phyloP scores from a whole-genome alignment of 1,139 yeast genomes.

The Sporopachydermia cereana region DNA sequence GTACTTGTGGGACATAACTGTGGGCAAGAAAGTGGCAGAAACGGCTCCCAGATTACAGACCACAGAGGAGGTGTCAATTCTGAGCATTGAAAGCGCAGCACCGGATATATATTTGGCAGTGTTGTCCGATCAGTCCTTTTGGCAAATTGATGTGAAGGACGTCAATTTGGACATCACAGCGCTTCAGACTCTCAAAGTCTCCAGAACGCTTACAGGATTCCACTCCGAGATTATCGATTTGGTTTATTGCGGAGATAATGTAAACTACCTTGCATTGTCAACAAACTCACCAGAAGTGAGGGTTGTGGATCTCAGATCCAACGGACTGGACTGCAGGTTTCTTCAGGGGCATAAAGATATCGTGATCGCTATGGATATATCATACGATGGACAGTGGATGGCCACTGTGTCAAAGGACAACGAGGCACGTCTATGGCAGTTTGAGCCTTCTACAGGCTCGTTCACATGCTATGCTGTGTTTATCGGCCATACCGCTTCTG shows the following conservation, averaged over 20 bases:
- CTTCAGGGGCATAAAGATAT: constrained; percentile 80
- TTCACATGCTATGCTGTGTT: constrained; percentile 52
- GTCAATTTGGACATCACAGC: constrained; percentile 18
- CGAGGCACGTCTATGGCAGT: constrained; percentile 75
- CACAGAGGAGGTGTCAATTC: constrained; percentile 57
- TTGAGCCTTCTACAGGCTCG: constrained; percentile 24
- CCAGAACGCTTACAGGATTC: constrained; percentile 70
- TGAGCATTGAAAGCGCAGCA: constrained; percentile 22
- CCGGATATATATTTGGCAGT: constrained; percentile 30
- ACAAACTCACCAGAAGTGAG: constrained; percentile 91
- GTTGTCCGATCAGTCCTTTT: constrained; percentile 75
- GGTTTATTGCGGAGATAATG: constrained; percentile 48
- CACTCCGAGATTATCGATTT: constrained; percentile 93
- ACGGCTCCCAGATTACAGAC: constrained; percentile 36
- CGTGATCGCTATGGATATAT: constrained; percentile 67
- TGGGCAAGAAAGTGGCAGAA: constrained; percentile 25
- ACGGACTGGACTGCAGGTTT: constrained; percentile 50
- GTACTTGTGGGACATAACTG: constrained; percentile 41
- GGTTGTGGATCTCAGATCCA: constrained; percentile 41
- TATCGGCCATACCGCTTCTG: constrained; percentile 79
- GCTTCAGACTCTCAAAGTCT: constrained; percentile 30
- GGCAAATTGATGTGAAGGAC: constrained; percentile 34
- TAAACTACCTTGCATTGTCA: constrained; percentile 56
- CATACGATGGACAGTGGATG: constrained; percentile 75
- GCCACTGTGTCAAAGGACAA: constrained; percentile 92